Evolutionary conservation across 768 basidiomycete genomes (phyloP).

Genomic region (Calocybe cyanea): DNA sequence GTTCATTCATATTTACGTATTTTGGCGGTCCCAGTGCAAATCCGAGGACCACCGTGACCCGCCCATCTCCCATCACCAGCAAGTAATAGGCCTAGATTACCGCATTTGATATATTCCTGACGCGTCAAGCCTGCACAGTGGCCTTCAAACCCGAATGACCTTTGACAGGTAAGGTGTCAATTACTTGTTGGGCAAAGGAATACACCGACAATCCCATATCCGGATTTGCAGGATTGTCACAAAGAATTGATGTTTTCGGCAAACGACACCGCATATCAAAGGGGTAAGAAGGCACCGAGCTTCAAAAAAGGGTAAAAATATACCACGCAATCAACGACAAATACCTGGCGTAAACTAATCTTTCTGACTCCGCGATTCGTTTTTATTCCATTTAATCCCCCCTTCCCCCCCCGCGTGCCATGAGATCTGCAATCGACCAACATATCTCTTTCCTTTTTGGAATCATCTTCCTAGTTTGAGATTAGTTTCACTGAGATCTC

Average conservation of each 20-base stretch:
- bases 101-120: conserved; percentile 5
- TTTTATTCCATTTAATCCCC: not conserved
- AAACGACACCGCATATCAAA: not conserved
- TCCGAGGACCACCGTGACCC: conserved; percentile 20
- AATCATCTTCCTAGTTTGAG: conserved; percentile 14
- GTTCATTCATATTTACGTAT: conserved; percentile 11
- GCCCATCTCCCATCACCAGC: conserved; percentile 1
- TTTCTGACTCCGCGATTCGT: conserved; percentile 15
- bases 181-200: not conserved
- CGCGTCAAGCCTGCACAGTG: not conserved
- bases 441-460: conserved; percentile 9
- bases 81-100: conserved; percentile 9
- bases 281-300: not conserved
- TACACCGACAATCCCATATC: conserved; percentile 3
- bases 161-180: conserved; percentile 1
- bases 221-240: conserved; percentile 3
- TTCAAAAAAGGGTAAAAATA: too few relatives aligned
- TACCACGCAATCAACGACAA: too few relatives aligned
- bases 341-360: too few relatives aligned
- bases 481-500: conserved; percentile 1
- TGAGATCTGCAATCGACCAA: conserved; percentile 15
- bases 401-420: conserved; percentile 8
- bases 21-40: conserved; percentile 13
- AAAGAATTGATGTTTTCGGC: conserved; percentile 2
- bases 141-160: conserved; percentile 3